These are phyloP conservation scores for Coemansia sp. DNA, from an alignment of 192 early-diverging fungal genomes.

Conservation along the genomic window DNA sequence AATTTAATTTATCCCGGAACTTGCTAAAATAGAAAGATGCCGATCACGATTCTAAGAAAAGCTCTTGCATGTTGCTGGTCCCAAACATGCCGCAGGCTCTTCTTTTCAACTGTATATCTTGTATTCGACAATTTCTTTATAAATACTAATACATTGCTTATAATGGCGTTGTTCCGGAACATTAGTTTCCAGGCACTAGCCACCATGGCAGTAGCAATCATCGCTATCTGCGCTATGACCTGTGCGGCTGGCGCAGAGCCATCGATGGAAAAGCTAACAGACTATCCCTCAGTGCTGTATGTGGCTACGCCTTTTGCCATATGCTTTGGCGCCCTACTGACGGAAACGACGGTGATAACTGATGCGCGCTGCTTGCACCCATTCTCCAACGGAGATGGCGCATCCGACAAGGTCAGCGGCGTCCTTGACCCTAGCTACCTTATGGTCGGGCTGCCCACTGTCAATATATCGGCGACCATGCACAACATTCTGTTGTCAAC, in stretches of 20 bases:
- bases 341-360: conserved; percentile 33
- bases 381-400: conserved; percentile 35
- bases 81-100: neutral
- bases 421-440: conserved; percentile 39
- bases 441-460: conserved; percentile 43
- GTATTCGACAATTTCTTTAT: neutral
- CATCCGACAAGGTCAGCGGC: conserved; percentile 23
- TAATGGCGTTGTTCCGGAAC: neutral
- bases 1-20: neutral
- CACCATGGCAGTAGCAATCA: conserved; percentile 3
- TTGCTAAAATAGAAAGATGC: neutral
- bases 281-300: conserved; percentile 41
- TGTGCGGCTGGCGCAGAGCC: conserved; percentile 2
- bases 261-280: conserved; percentile 26
- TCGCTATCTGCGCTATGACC: conserved; percentile 5
- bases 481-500: conserved; percentile 49
- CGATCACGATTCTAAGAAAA: conserved; percentile 4
- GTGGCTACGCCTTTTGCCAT: conserved; percentile 40
- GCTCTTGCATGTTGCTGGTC: neutral
- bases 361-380: conserved; percentile 52
- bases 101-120: neutral
- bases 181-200: neutral
- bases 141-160: neutral
- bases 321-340: conserved; percentile 47
- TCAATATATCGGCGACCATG: conserved; percentile 34